Conservation (phyloP, 805 yeast genomes). For the Metschnikowia corniflorae region DNA sequence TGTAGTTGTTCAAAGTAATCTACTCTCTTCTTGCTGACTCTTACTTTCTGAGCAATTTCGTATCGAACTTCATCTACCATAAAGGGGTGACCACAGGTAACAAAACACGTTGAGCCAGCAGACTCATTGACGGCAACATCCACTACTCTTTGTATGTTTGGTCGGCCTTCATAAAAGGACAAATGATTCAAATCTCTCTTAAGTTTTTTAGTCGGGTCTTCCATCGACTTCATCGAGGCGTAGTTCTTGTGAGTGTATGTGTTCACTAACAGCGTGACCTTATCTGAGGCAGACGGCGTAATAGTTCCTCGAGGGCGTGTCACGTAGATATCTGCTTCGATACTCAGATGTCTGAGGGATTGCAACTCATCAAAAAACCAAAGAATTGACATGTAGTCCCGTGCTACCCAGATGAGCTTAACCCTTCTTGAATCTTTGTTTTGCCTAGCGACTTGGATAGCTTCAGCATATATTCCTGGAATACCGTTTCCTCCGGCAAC, state of each 20-base stretch:
- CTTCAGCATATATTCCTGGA: slow-evolving; percentile 40
- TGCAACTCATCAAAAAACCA: slow-evolving; percentile 48
- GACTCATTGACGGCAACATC: slow-evolving; percentile 1
- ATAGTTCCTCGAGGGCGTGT: slow-evolving; percentile 7
- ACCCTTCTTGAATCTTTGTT: slow-evolving; percentile 13
- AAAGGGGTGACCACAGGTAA: slow-evolving; percentile 32
- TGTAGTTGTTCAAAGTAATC: slow-evolving; percentile 21
- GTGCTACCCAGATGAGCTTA: slow-evolving; percentile 61
- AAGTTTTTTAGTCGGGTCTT: slow-evolving; percentile 7
- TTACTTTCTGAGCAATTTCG: slow-evolving; percentile 14
- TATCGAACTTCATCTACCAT: slow-evolving; percentile 32
- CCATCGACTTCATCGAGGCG: neutral
- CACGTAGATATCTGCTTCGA: slow-evolving; percentile 22
- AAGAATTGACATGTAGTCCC: slow-evolving; percentile 46
- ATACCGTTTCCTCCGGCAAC: slow-evolving; percentile 43
- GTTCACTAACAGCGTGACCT: slow-evolving; percentile 10
- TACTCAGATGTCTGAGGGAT: slow-evolving; percentile 23
- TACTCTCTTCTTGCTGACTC: slow-evolving; percentile 4
- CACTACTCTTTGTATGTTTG: slow-evolving; percentile 13
- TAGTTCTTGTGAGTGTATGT: slow-evolving; percentile 11
- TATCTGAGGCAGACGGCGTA: slow-evolving; percentile 4
- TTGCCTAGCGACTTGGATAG: slow-evolving; percentile 9
- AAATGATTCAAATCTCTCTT: slow-evolving; percentile 10
- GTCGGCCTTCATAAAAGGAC: slow-evolving; percentile 13
- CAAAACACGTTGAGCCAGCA: slow-evolving; percentile 19